Base-by-base conservation (phyloP, 1,284 basidiomycete species). In the Irpex sp. region DNA sequence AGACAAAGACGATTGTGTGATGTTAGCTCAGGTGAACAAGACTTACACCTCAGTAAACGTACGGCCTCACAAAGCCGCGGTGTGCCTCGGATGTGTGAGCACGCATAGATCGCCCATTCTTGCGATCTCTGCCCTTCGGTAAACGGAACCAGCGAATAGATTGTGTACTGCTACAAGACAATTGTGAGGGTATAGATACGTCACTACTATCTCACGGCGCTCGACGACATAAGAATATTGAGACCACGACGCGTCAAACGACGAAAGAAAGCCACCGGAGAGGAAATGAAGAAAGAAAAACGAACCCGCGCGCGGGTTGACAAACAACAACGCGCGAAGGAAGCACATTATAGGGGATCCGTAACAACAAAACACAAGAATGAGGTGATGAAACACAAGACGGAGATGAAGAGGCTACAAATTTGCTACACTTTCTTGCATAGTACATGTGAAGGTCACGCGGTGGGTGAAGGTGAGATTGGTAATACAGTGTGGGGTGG, bases 371-470 rank as follows among this genome's bases (percentile, higher is more conserved):
- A 21, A 17, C n/a, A 8, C 13, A 17, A 31, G 54, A 31, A 56
- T 15, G 31, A 56, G 54, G 31, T 19, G 19, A 19, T 8, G 26
- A 54, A 54, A 56, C 31, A 56, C 26, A 31, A 56, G 21, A 31
- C 13, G 19, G 17, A 21, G 19, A 47, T 47, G 40, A 52, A 52
- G 49, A 52, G 54, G 54, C 54, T 56, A 56, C 54, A 56, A 21
- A 15, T 56, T 56, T 56, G 54, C 26, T 56, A 56, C 54, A 56
- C 54, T 17, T 56, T 56, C 54, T 56, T 9, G 36, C 26, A 34
- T 56, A 21, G 54, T 56, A 56, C 54, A 56, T 56, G 54, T 21
- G 21, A 56, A 56, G 54, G 21, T 31, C 54, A 56, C 54, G 31
- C 17, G 31, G 31, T 34, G 51, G 21, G 51, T 54, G 51, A 54